phyloP scores from a whole-genome alignment of 768 basidiomycete species.

The Trametes cubensis region DNA sequence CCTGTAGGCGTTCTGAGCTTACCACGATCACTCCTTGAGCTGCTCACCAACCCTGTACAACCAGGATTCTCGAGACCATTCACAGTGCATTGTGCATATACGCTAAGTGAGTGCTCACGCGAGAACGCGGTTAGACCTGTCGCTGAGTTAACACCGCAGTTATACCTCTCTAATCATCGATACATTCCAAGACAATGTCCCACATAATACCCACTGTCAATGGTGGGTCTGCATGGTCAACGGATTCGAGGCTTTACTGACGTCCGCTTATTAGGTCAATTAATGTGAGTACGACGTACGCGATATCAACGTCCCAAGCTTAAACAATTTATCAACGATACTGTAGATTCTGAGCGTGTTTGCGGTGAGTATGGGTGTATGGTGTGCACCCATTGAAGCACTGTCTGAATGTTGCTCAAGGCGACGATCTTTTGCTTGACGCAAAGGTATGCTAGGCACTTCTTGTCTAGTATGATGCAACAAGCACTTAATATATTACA shows the following conservation, averaged over 20 bases:
- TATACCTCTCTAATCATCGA: neutral
- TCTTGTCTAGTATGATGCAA: neutral
- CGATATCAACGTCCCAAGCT: neutral
- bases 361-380: neutral
- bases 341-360: constrained; percentile 7
- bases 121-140: neutral
- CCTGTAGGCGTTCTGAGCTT: neutral
- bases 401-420: neutral
- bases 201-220: neutral
- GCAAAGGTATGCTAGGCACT: neutral
- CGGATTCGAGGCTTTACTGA: too few species aligned
- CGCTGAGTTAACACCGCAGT: neutral
- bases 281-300: neutral
- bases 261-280: neutral
- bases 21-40: too few species aligned
- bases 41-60: too few species aligned
- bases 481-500: neutral
- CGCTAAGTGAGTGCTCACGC: neutral
- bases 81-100: constrained; percentile 12
- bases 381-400: neutral
- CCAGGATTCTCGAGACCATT: neutral
- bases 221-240: too few species aligned
- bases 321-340: neutral
- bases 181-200: too few species aligned
- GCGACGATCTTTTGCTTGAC: constrained; percentile 10